A percentile compares a stretch with the other conserved stretches of the same genome.
Evolutionary conservation across 225 moss, liverwort and hornwort genomes (phyloP).

Genomic region (Lunularia cruciata): DNA sequence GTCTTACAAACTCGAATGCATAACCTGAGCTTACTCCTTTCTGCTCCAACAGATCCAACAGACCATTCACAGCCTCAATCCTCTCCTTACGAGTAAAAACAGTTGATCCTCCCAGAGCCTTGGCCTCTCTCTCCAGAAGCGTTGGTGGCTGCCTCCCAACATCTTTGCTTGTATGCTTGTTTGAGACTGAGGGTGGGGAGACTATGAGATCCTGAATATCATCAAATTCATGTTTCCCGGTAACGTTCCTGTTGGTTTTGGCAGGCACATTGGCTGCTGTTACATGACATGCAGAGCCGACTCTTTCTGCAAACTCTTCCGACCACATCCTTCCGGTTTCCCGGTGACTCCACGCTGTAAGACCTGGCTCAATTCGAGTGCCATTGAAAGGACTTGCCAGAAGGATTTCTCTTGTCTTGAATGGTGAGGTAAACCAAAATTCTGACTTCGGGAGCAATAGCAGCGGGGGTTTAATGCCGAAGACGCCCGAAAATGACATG

Average conservation of each 20-base stretch:
- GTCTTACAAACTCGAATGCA: slow-evolving; percentile 63
- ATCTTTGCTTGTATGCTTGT: slow-evolving; percentile 18
- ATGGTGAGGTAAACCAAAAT: not conserved
- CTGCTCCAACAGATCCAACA: slow-evolving; percentile 56
- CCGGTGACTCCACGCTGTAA: not conserved
- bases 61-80: slow-evolving; percentile 49
- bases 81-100: slow-evolving; percentile 48
- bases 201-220: slow-evolving; percentile 62
- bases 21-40: slow-evolving; percentile 57
- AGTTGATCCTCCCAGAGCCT: slow-evolving; percentile 48
- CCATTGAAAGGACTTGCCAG: not conserved
- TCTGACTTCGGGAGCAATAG: too few species aligned
- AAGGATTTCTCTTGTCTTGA: not conserved
- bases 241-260: slow-evolving; percentile 26
- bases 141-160: slow-evolving; percentile 39
- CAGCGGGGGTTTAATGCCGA: too few species aligned
- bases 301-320: not conserved
- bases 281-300: slow-evolving; percentile 18
- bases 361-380: not conserved
- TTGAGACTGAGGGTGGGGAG: slow-evolving; percentile 42
- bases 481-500: too few species aligned
- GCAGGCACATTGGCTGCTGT: slow-evolving; percentile 22
- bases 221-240: slow-evolving; percentile 57
- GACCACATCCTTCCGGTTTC: not conserved
- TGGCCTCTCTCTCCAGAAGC: slow-evolving; percentile 56